Conservation (phyloP, 495 filamentous ascomycete species). For the Penicillium manginii region DNA sequence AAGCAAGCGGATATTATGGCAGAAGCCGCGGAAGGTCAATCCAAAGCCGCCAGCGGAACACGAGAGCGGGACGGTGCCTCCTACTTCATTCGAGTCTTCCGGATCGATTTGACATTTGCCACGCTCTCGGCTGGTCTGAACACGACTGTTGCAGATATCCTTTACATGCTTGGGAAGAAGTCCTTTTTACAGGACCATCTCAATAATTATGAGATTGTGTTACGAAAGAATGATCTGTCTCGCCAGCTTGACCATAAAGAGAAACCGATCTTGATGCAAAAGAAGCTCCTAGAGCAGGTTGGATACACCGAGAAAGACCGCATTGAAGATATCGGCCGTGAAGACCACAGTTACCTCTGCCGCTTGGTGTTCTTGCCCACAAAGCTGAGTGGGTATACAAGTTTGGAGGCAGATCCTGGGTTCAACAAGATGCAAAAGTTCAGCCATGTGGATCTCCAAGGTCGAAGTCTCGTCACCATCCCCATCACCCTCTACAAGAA, state of each 20-base stretch:
- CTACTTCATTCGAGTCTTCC: conserved; percentile 96
- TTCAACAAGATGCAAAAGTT: conserved; percentile 83
- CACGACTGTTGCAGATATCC: conserved; percentile 81
- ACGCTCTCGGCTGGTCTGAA: conserved; percentile 81
- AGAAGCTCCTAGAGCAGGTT: conserved; percentile 86
- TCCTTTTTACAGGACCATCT: conserved; percentile 87
- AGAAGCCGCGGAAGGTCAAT: conserved; percentile 62
- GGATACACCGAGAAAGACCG: conserved; percentile 87
- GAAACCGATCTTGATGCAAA: conserved; percentile 89
- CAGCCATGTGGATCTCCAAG: conserved; percentile 88
- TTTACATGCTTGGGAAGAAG: conserved; percentile 84
- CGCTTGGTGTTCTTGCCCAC: conserved; percentile 93
- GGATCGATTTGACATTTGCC: conserved; percentile 89
- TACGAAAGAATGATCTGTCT: conserved; percentile 90
- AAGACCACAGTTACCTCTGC: conserved; percentile 96
- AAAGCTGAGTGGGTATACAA: conserved; percentile 75
- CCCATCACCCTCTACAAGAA: conserved; percentile 92
- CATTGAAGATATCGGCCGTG: conserved; percentile 93
- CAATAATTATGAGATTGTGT: conserved; percentile 91
- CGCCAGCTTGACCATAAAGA: conserved; percentile 78
- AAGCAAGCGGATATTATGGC: conserved; percentile 66
- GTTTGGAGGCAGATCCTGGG: conserved; percentile 74
- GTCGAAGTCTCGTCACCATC: conserved; percentile 92
- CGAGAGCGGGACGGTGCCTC: conserved; percentile 67
- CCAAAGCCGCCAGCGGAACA: conserved; percentile 43